Percentiles rank a stretch among this genome's conserved stretches.
phyloP scores from a whole-genome alignment of 176 grass and related monocot genomes.

The Microstegium vimineum region DNA sequence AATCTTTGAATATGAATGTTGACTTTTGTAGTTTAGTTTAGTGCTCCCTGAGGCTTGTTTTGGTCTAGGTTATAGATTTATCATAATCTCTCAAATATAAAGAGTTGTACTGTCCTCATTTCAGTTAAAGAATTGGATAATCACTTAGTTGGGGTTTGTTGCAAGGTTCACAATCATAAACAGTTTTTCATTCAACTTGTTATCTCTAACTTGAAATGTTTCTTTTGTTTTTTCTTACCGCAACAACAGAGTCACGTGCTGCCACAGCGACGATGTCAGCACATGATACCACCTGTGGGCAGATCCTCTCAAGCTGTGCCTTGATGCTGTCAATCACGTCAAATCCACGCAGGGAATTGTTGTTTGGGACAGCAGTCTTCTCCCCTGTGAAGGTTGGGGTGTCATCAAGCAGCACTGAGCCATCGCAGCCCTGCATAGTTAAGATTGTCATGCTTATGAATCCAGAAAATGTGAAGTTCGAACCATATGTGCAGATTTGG shows the following conservation, averaged over 20 bases:
- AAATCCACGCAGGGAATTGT: constrained; percentile 25
- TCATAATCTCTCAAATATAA: background rate
- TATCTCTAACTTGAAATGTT: background rate
- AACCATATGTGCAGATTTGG: background rate
- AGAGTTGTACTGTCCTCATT: background rate
- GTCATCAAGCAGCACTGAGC: constrained; percentile 60
- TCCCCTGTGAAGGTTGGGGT: constrained; percentile 41
- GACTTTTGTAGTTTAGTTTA: background rate
- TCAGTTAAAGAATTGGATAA: background rate
- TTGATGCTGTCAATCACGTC: constrained; percentile 36
- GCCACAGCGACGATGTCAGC: constrained; percentile 63
- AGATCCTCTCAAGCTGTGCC: constrained; percentile 42
- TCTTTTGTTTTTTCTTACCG: constrained; percentile 31
- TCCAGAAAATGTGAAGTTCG: background rate
- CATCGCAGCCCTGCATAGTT: constrained; percentile 47
- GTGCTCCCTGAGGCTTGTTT: background rate
- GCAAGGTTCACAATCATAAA: background rate
- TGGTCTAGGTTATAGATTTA: background rate
- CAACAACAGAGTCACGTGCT: constrained; percentile 51
- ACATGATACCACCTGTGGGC: constrained; percentile 49
- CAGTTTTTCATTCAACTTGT: background rate
- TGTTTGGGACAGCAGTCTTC: constrained; percentile 26
- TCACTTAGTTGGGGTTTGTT: background rate
- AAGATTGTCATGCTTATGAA: background rate
- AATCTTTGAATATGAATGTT: background rate